Evolutionary conservation across 2,329 filamentous ascomycete species (phyloP), one percentile per base, ranked within the genome.

Genomic region (Xylariales sp.): DNA sequence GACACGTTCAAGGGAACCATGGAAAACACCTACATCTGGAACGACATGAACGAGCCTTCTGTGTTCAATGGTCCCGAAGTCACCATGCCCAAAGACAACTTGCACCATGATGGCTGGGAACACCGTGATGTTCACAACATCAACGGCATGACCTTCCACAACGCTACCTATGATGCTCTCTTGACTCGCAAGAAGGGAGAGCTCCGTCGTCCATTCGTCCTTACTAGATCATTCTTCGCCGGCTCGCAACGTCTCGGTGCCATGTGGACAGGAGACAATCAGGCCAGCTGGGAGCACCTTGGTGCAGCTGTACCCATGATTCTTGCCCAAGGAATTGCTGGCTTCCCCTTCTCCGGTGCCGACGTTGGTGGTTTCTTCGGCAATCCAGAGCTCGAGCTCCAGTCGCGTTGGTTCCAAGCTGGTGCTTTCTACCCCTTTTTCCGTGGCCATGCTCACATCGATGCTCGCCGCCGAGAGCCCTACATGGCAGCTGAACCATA

Each of bases 181-280:
- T 65, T 90, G 21, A 82, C 86, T 42, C 87, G 93, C 51, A 89
- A 93, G 68, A 86, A 89, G 64, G 88, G 88, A 39, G 89, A 94
- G 63, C 68, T 84, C 20, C 82, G 84, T 24, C 84, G 93, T 4
- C 93, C 93, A 0, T 98, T 98, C 59, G 80, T 96, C 9, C 77
- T 98, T 38, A 98, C 93, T 1, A 85, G 93, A 22, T 86, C 90
- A 1, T 98, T 94, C 70, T 98, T 84, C 60, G 80, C 91, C 10
- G 93, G 93, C 25, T 89, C 86, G 42, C 93, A 98, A 66, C 82
- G 91, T 43, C 70, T 88, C 31, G 88, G 88, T 48, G 91, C 93
- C 45, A 96, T 96, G 90, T 98, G 93, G 93, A 98, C 93, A 15
- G 93, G 93, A 46, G 93, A 98, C 60, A 98, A 98, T 67, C 86